Base-by-base conservation (phyloP, 2,329 filamentous ascomycete genomes). In the Calonectria hongkongensis region DNA sequence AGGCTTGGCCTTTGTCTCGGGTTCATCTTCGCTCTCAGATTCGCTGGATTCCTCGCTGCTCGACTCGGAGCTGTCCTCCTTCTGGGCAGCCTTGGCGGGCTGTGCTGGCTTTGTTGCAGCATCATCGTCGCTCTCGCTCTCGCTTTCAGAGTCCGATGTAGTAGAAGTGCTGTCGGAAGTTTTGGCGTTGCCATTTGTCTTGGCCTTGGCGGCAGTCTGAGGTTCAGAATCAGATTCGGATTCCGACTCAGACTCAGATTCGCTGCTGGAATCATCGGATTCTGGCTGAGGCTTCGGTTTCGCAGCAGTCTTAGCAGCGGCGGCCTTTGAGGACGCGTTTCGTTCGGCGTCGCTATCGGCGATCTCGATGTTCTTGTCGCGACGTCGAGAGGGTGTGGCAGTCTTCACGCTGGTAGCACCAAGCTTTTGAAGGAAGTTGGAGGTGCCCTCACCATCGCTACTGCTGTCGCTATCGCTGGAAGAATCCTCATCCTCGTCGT, bases 271-370 rank as follows among this genome's bases (percentile, higher is more conserved):
- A 63, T 79, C 78, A 43, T 74, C 76, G 16, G 76, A 72, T 25
- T 76, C 71, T 13, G 72, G 28, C 51, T 78, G 72, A 33, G 74
- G 33, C 68, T 82, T 76, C 48, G 72, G 36, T 12, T 65, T 65
- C 21, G 65, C 39, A 63, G 72, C 21, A 25, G 77, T 77, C 65
- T 76, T 78, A 9, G 43, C 15, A 27, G 51, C 66, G n/a, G 71
- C 39, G 39, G 73, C 76, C 41, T 80, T 81, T 39, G 78, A 74
- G 21, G 80, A 73, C 45, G 81, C 74, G 58, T 80, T 80, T 68
- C 82, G 82, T 72, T 86, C 85, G 76, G 76, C 82, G 76, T 86
- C 84, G 76, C 85, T 86, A 70, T 86, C 85, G 78, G 84, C 84
- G 71, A 86, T 85, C 73, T 86, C 85, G 27, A 84, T 82, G 51